Base-by-base conservation (phyloP, 1,284 basidiomycete genomes). In the Porogramme epimiltina region DNA sequence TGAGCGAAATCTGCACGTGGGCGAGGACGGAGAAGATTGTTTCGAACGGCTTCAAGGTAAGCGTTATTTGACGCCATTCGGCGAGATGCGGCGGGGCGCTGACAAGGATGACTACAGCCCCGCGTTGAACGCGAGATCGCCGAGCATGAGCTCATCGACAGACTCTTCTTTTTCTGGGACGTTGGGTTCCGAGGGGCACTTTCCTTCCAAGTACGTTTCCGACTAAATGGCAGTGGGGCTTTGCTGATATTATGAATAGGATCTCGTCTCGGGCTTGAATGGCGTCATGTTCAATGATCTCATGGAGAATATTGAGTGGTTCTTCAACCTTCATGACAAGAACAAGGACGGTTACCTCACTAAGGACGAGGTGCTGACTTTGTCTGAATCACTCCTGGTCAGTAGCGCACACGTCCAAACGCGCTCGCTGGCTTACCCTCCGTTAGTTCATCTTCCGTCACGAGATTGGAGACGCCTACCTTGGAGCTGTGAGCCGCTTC, bases 271-370 rank as follows among this genome's bases (percentile, higher is more conserved):
- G 34, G 97, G 96, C 1, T 75, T 99, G 40, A 89, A 97, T 63
- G 87, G 87, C 13, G 90, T 98, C 50, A 93, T 98, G 85, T 92
- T 93, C 70, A 95, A 93, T 58, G 97, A 97, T 67, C 76, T 99
- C 55, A 97, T 98, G 93, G 92, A 95, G 55, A 96, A 93, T 63
- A 98, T 98, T 62, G 92, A 97, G 69, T 98, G 96, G 95, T 96
- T 99, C 74, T 98, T 99, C 73, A 90, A 91, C 60, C 71, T 99
- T 45, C 94, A 98, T 62, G 95, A 98, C 74, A 95, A 95, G 71
- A 90, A 98, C 69, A 94, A 93, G 59, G 95, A 98, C 65, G 94
- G 94, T 0, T 95, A 79, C 66, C 74, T 99, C 56, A 96, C 95
- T 2, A 98, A 96, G 71, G 95, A 98, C 64, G 96, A 99, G 69